Evolutionary conservation across 768 basidiomycete species (phyloP), one percentile per base, ranked within the genome.

Genomic region (Suillus paluster): DNA sequence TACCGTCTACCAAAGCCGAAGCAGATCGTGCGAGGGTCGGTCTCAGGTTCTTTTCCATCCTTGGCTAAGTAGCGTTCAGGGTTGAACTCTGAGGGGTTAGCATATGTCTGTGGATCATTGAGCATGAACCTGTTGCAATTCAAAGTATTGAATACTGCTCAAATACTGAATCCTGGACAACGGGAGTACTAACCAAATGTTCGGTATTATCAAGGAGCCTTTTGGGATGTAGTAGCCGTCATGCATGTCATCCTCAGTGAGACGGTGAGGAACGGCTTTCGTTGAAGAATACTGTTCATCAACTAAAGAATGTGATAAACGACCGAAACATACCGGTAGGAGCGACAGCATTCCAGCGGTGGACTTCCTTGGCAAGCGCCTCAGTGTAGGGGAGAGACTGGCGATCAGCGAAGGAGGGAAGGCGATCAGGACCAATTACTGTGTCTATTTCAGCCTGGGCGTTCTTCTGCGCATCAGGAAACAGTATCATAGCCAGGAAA

Each of bases 1-100:
- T 76, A 68, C 63, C 87, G 80, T 71, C 87, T 77, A 57, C 86
- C 87, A 72, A 87, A 89, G 11, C 87, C 87, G 75, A 88, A 89
- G 64, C 82, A 84, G 38, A 84, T 66, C 61, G 79, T 79, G 63
- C 81, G 81, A 67, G 85, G 83, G 74, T 87, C 85, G 45, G 72
- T 74, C 68, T 85, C 83, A 53, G 77, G 79, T 48, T 70, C 58
- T 30, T 66, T 42, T 15, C 39, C 50, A 15, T 59, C 52, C 8
- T 36, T 33, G 15, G 75, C 69, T 41, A 86, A 73, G 69, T 82
- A 86, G 42, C 85, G 81, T 61, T 83, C 83, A 27, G 86, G 86
- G 58, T 81, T 79, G 69, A 86, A 87, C 49, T 69, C 66, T 63
- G 80, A 75, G 3, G 85, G 85, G 58, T 83, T 73, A 49, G 72